Conservation (phyloP, 495 filamentous ascomycete genomes). For the Poronia punctata region DNA sequence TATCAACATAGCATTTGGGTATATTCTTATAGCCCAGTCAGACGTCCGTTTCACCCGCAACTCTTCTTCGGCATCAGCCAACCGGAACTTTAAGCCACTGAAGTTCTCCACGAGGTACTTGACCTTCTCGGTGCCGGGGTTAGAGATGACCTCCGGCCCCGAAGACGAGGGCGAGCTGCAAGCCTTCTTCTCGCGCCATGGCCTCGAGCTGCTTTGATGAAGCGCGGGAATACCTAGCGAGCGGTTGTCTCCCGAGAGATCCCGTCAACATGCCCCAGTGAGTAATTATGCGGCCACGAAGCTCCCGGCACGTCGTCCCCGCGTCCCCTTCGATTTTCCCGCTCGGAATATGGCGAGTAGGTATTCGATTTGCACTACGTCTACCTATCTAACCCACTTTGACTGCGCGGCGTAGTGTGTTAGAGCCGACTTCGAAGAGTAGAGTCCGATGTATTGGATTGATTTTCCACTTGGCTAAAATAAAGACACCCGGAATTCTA, state of each 20-base stretch:
- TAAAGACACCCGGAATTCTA: slow-evolving; percentile 22
- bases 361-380: slow-evolving; percentile 65
- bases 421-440: slow-evolving; percentile 56
- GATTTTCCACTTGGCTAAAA: neutral
- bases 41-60: too few relatives aligned
- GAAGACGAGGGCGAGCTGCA: slow-evolving; percentile 63
- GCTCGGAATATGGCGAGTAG: slow-evolving; percentile 51
- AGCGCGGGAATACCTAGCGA: too few relatives aligned
- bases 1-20: too few relatives aligned
- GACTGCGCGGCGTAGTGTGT: slow-evolving; percentile 56
- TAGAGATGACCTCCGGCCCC: slow-evolving; percentile 28
- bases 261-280: too few relatives aligned
- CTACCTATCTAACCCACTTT: slow-evolving; percentile 58
- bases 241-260: too few relatives aligned
- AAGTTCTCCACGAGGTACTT: slow-evolving; percentile 4
- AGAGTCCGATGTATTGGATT: slow-evolving; percentile 58
- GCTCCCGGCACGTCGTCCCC: slow-evolving; percentile 60
- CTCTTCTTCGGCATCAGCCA: neutral
- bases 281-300: slow-evolving; percentile 51
- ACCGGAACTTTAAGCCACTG: neutral
- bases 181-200: slow-evolving; percentile 54
- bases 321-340: slow-evolving; percentile 48
- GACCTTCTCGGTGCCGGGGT: slow-evolving; percentile 4
- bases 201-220: too few relatives aligned
- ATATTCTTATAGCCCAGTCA: too few relatives aligned